phyloP scores from a whole-genome alignment of 1,284 basidiomycete species.

The Ustilago cynodontis region DNA sequence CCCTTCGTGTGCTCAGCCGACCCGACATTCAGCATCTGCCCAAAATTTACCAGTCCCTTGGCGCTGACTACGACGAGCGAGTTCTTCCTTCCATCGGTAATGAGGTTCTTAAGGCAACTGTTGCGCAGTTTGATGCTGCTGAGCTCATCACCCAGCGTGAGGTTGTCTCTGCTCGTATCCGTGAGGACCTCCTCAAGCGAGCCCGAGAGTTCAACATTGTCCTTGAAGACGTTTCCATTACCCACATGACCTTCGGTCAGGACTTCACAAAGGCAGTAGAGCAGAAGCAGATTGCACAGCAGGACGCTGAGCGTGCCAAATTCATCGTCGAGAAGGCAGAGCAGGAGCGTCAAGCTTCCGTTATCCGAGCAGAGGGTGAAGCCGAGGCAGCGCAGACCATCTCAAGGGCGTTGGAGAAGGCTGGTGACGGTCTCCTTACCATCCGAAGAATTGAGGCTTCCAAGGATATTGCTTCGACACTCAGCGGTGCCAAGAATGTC shows the following conservation, averaged over 20 bases:
- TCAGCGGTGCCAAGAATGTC: conserved; percentile 71
- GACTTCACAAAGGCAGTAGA: conserved; percentile 86
- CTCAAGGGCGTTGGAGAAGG: conserved; percentile 89
- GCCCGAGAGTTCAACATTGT: conserved; percentile 96
- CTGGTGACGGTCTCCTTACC: conserved; percentile 94
- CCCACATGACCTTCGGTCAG: conserved; percentile 74
- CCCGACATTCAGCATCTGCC: conserved; percentile 89
- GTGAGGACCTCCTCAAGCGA: conserved; percentile 90
- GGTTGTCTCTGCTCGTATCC: conserved; percentile 87
- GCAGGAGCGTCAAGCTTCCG: conserved; percentile 97
- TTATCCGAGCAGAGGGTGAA: conserved; percentile 98
- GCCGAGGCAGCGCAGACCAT: conserved; percentile 89
- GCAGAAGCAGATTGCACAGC: conserved; percentile 96
- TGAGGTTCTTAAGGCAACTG: conserved; percentile 94
- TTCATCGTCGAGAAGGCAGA: conserved; percentile 97
- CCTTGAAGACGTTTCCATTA: conserved; percentile 96
- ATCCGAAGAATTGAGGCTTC: conserved; percentile 97
- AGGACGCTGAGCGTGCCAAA: conserved; percentile 93
- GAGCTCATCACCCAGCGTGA: conserved; percentile 83
- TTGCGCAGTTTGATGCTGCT: conserved; percentile 98
- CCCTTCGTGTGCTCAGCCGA: conserved; percentile 92
- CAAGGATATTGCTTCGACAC: conserved; percentile 85
- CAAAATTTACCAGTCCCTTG: conserved; percentile 94
- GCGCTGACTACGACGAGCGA: conserved; percentile 96
- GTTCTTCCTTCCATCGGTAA: conserved; percentile 83